These are phyloP conservation scores for Didymella segeticola DNA, from an alignment of 2,329 filamentous ascomycete genomes.

Conservation along the genomic window DNA sequence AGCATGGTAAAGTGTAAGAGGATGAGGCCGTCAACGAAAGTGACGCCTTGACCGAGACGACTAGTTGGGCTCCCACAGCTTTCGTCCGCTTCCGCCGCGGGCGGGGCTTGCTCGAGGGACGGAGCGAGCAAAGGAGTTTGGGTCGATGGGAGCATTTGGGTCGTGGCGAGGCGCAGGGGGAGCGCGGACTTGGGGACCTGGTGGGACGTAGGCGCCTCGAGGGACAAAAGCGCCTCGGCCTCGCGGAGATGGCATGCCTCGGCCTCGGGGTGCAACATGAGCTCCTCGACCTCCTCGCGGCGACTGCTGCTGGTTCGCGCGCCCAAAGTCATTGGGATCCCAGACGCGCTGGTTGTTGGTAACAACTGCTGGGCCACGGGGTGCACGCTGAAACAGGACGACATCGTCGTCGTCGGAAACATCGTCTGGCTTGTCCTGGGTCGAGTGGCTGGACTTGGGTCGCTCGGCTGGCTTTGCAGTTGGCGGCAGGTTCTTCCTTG, in stretches of 20 bases:
- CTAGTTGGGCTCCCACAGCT: constrained; percentile 52
- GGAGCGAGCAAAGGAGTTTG: constrained; percentile 49
- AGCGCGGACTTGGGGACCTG: constrained; percentile 35
- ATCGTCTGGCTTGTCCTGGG: constrained; percentile 24
- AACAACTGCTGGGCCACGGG: constrained; percentile 42
- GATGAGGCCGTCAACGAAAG: constrained; percentile 6
- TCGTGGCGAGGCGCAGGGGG: constrained; percentile 41
- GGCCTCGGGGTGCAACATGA: constrained; percentile 31
- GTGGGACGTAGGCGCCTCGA: constrained; percentile 41
- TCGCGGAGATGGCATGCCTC: constrained; percentile 29
- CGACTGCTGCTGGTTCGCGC: constrained; percentile 40
- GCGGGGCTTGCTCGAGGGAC: constrained; percentile 34
- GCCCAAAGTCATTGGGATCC: constrained; percentile 58
- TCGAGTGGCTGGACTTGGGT: constrained; percentile 38
- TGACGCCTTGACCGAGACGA: constrained; percentile 5
- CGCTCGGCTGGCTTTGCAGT: constrained; percentile 29
- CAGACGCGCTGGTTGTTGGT: constrained; percentile 47
- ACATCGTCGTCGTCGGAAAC: constrained; percentile 49
- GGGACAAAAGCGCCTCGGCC: constrained; percentile 40
- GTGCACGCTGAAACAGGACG: constrained; percentile 47
- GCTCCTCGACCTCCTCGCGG: constrained; percentile 44
- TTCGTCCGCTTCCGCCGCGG: constrained; percentile 43
- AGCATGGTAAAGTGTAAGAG: not conserved
- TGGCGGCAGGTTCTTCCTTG: constrained; percentile 21
- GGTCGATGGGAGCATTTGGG: constrained; percentile 49